These are phyloP conservation scores for Coniella vitis DNA, from an alignment of 2,329 filamentous ascomycete species.

Conservation along the genomic window DNA sequence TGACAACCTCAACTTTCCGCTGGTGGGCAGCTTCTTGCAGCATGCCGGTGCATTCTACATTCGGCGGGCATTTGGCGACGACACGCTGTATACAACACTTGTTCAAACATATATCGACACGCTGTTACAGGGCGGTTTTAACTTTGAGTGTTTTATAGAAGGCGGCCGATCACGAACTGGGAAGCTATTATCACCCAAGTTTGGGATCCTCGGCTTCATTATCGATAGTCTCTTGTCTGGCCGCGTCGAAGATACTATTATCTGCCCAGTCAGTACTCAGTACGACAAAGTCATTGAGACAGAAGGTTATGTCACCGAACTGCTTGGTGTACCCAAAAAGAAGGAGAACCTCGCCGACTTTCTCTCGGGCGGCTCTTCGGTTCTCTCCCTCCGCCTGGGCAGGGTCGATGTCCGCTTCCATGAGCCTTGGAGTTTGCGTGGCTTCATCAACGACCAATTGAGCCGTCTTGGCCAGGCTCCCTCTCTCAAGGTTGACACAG, in stretches of 20 bases:
- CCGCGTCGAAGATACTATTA: slow-evolving; percentile 80
- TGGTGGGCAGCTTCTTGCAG: slow-evolving; percentile 84
- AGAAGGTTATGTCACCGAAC: slow-evolving; percentile 89
- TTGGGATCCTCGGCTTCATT: slow-evolving; percentile 88
- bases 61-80: slow-evolving; percentile 83
- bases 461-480: slow-evolving; percentile 47
- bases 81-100: slow-evolving; percentile 82
- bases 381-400: slow-evolving; percentile 81
- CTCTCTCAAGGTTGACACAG: slow-evolving; percentile 38
- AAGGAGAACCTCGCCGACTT: slow-evolving; percentile 92
- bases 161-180: slow-evolving; percentile 88
- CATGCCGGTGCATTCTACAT: slow-evolving; percentile 99
- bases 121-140: slow-evolving; percentile 80
- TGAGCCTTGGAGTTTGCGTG: slow-evolving; percentile 84
- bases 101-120: slow-evolving; percentile 96
- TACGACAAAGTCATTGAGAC: slow-evolving; percentile 99
- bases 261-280: slow-evolving; percentile 93
- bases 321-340: slow-evolving; percentile 88
- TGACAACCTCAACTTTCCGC: slow-evolving; percentile 91
- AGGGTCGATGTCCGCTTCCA: slow-evolving; percentile 94
- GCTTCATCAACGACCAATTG: slow-evolving; percentile 74
- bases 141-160: slow-evolving; percentile 97
- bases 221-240: slow-evolving; percentile 85
- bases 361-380: slow-evolving; percentile 73
- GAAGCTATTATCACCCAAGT: slow-evolving; percentile 89